Conservation (phyloP, 169 alveolate species). For the Perkinsus chesapeaki region DNA sequence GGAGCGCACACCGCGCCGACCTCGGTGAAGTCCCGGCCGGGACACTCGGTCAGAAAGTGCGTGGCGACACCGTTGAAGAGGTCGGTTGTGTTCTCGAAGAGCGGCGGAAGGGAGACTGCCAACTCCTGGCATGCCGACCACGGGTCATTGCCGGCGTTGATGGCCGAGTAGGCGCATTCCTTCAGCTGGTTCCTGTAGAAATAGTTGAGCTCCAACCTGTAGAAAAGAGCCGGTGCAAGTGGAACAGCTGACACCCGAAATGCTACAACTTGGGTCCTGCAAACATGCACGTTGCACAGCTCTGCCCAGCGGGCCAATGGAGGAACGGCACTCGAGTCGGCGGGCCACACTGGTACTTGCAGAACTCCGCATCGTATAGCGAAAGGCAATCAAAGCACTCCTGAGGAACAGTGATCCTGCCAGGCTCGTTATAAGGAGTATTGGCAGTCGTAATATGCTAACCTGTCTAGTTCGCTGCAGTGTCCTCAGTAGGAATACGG, state of each 20-base stretch:
- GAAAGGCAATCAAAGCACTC: conserved; percentile 3
- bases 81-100: neutral
- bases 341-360: conserved; percentile 15
- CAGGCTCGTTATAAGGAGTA: too few species aligned
- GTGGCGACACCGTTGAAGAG: conserved; percentile 7
- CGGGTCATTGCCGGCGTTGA: conserved; percentile 7
- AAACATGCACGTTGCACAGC: conserved; percentile 10
- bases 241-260: neutral
- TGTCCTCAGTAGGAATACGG: neutral
- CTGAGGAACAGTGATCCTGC: neutral
- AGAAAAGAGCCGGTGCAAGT: neutral
- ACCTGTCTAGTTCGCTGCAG: neutral
- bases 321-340: conserved; percentile 5
- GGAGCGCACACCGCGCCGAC: conserved; percentile 7
- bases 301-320: conserved; percentile 12
- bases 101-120: neutral
- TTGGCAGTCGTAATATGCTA: neutral
- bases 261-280: conserved; percentile 4
- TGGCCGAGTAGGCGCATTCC: conserved; percentile 7
- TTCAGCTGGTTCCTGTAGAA: neutral
- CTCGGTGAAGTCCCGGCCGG: conserved; percentile 2
- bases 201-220: neutral
- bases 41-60: conserved; percentile 9
- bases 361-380: neutral
- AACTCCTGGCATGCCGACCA: neutral